Evolutionary conservation across 345 rosid genomes (phyloP).

Genomic region (Lumnitzera racemosa): DNA sequence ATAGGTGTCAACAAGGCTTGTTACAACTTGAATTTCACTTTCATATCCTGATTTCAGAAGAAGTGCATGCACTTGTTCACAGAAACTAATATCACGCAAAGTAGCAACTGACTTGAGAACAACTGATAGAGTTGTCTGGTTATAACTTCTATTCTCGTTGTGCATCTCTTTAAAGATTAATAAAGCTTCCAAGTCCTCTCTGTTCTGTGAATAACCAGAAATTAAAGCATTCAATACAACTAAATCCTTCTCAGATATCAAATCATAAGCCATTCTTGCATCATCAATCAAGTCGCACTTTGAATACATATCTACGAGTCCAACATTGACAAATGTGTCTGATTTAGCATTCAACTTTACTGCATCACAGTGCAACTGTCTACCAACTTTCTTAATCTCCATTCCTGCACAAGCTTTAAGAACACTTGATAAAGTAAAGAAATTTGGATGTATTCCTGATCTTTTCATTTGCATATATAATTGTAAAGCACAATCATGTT

Average conservation of each 20-base stretch:
- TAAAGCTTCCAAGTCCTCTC: constrained; percentile 35
- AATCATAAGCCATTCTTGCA: constrained; percentile 30
- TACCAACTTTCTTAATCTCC: constrained; percentile 31
- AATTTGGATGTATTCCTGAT: constrained; percentile 33
- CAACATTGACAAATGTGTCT: constrained; percentile 45
- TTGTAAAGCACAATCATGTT: constrained; percentile 26
- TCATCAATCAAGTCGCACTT: constrained; percentile 32
- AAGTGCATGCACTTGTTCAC: constrained; percentile 43
- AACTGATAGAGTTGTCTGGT: constrained; percentile 50
- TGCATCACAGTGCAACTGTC: constrained; percentile 39
- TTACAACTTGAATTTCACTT: constrained; percentile 32
- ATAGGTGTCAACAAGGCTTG: constrained; percentile 53
- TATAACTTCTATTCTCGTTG: constrained; percentile 31
- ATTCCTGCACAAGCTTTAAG: constrained; percentile 48
- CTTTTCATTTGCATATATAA: constrained; percentile 32
- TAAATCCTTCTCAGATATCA: constrained; percentile 37
- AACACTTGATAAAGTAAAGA: constrained; percentile 47
- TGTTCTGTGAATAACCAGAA: constrained; percentile 46
- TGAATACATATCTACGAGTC: constrained; percentile 52
- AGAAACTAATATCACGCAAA: constrained; percentile 23
- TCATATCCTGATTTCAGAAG: constrained; percentile 37
- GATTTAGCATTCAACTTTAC: constrained; percentile 33
- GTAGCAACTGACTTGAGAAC: constrained; percentile 45
- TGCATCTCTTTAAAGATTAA: constrained; percentile 37
- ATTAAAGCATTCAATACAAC: constrained; percentile 53